Conservation (phyloP, 2,329 filamentous ascomycete genomes). For the Claviceps sp. region DNA sequence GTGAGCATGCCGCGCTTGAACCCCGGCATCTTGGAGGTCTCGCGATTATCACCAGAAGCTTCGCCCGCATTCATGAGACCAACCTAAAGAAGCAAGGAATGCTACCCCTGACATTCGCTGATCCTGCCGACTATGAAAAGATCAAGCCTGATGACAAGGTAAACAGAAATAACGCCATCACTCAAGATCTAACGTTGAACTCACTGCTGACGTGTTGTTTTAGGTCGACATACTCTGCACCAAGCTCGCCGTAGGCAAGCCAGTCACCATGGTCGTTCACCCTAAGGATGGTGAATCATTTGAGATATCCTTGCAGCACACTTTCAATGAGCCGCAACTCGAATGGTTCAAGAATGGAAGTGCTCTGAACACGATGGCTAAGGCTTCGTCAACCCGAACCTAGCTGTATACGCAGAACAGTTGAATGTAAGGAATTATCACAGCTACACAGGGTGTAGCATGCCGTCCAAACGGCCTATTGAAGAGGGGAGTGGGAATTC, state of each 20-base stretch:
- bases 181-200: not conserved
- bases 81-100: slow-evolving; percentile 99
- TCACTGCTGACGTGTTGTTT: slow-evolving; percentile 12
- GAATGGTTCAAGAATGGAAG: slow-evolving; percentile 99
- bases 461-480: not conserved
- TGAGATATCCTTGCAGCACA: slow-evolving; percentile 78
- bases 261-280: slow-evolving; percentile 82
- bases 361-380: slow-evolving; percentile 97
- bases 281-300: slow-evolving; percentile 73
- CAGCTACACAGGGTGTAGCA: too few relatives aligned
- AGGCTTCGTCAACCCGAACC: slow-evolving; percentile 30
- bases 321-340: slow-evolving; percentile 95
- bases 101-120: slow-evolving; percentile 90
- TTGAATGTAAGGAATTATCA: not conserved
- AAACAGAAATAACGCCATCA: slow-evolving; percentile 8
- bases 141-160: slow-evolving; percentile 82
- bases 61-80: slow-evolving; percentile 99
- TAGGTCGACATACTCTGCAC: slow-evolving; percentile 75
- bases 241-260: slow-evolving; percentile 82
- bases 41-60: slow-evolving; percentile 89
- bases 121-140: slow-evolving; percentile 96
- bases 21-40: slow-evolving; percentile 93
- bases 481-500: not conserved
- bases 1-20: slow-evolving; percentile 96
- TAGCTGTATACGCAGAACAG: not conserved